Base-by-base conservation (phyloP, 1,284 basidiomycete genomes). In the Marasmius oreades region DNA sequence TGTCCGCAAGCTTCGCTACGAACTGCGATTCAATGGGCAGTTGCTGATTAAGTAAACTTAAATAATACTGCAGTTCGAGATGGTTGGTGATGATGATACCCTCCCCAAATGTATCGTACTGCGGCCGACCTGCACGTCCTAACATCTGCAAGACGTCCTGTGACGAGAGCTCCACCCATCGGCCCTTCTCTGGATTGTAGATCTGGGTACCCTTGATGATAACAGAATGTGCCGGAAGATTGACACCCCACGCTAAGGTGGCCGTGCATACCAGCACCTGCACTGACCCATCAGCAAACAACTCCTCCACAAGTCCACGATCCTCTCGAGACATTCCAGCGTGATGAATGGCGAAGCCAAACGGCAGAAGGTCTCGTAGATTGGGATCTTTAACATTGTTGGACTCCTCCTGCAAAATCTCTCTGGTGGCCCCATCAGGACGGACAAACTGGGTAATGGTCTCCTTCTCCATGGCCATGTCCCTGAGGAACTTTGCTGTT, bases 121-220 rank as follows among this genome's bases (percentile, higher is more conserved):
- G 95, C 10, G 97, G 97, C 56, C 97, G 87, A 70, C 97, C 97
- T 6, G 97, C 97, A 69, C 96, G 88, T 53, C 97, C 97, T 5
- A 99, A 88, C 97, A 99, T 99, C 74, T 99, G 97, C 5, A 99
- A 78, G 6, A 98, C 95, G 67, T 99, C 97, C 72, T 99, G 96
- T 0, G 92, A 90, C 0, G 95, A 97, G 11, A 99, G 75, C 71
- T 99, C 97, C 7, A 92, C 88, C 97, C 96, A 99, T 7, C 92
- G 87, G 22, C 97, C 97, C 75, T 99, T 98, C 72, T 97, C 95
- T 0, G 97, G 97, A 70, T 98, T 98, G 77, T 99, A 99, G 61
- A 99, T 95, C 73, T 99, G 96, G 0, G 97, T 99, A 34, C 97
- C 97, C 72, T 99, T 99, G 81, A 99, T 98, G 75, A 99, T 95